phyloP scores from a whole-genome alignment of 1,139 yeast genomes.

The Hyphopichia fennica region DNA sequence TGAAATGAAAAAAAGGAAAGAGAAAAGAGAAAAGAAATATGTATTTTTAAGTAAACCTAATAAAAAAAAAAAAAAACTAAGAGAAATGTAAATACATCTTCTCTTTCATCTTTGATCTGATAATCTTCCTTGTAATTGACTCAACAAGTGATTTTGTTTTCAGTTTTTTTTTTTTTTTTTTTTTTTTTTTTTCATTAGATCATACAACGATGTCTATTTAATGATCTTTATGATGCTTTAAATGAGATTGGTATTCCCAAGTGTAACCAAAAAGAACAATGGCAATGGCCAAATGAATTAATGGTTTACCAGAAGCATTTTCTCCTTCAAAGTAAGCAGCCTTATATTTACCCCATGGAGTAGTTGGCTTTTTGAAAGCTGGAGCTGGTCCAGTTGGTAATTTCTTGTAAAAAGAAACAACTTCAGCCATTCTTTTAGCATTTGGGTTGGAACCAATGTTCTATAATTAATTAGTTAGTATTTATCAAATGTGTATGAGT shows the following conservation, averaged over 20 bases:
- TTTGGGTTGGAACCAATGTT: slow-evolving; percentile 94
- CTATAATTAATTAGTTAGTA: slow-evolving; percentile 24
- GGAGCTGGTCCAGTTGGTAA: slow-evolving; percentile 92
- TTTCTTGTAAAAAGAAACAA: slow-evolving; percentile 92
- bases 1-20: too few species aligned
- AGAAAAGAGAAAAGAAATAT: too few species aligned
- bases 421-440: slow-evolving; percentile 95
- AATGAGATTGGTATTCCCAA: slow-evolving; percentile 90
- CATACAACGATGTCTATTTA: slow-evolving; percentile 7
- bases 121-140: too few species aligned
- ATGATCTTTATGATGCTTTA: slow-evolving; percentile 48
- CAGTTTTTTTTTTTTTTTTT: background rate
- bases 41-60: too few species aligned
- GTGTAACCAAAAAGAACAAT: slow-evolving; percentile 82
- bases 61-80: too few species aligned
- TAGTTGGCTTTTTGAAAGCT: slow-evolving; percentile 66
- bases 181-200: background rate
- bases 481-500: background rate
- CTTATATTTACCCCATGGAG: slow-evolving; percentile 74
- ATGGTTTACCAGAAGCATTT: slow-evolving; percentile 78
- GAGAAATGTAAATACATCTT: too few species aligned
- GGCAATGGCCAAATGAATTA: slow-evolving; percentile 73
- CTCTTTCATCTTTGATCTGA: too few species aligned
- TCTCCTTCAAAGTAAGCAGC: slow-evolving; percentile 79
- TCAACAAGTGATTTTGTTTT: too few species aligned